These are phyloP conservation scores for Candida labiduridarum DNA, from an alignment of 1,139 yeast species.

Conservation along the genomic window DNA sequence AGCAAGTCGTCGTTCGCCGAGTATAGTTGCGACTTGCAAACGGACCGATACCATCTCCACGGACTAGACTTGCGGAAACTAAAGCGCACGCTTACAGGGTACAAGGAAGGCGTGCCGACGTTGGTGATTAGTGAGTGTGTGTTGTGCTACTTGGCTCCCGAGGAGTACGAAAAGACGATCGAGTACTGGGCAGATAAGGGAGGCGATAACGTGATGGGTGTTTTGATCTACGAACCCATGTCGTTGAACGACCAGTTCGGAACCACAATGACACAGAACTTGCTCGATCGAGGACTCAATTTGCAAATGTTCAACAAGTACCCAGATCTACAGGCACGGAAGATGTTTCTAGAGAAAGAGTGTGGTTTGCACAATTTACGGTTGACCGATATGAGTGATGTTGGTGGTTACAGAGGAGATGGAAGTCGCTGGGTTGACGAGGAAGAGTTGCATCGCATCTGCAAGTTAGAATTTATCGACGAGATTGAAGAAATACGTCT, in stretches of 20 bases:
- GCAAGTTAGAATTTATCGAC: conserved; percentile 75
- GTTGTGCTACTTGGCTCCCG: conserved; percentile 73
- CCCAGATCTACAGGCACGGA: conserved; percentile 46
- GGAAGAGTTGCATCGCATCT: conserved; percentile 55
- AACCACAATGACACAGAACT: conserved; percentile 73
- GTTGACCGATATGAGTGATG: conserved; percentile 58
- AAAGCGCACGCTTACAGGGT: conserved; percentile 9
- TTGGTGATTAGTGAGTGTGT: conserved; percentile 86
- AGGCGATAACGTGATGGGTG: conserved; percentile 29
- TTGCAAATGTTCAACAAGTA: conserved; percentile 53
- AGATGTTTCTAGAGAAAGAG: conserved; percentile 29
- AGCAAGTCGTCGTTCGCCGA: conserved; percentile 27
- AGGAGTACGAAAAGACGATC: conserved; percentile 56
- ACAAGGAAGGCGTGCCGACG: conserved; percentile 57
- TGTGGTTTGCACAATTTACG: conserved; percentile 26
- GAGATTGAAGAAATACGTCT: conserved; percentile 85
- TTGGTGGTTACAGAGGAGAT: conserved; percentile 49
- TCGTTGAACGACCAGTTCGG: conserved; percentile 79
- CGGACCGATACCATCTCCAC: conserved; percentile 52
- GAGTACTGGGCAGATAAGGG: conserved; percentile 30
- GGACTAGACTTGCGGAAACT: conserved; percentile 57
- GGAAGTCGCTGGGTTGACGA: conserved; percentile 45
- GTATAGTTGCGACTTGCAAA: conserved; percentile 37
- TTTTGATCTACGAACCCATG: conserved; percentile 85
- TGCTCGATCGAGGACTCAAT: conserved; percentile 70